These are phyloP conservation scores for Cladosporium austrohemisphaericum DNA, from an alignment of 2,329 filamentous ascomycete genomes.

Conservation along the genomic window DNA sequence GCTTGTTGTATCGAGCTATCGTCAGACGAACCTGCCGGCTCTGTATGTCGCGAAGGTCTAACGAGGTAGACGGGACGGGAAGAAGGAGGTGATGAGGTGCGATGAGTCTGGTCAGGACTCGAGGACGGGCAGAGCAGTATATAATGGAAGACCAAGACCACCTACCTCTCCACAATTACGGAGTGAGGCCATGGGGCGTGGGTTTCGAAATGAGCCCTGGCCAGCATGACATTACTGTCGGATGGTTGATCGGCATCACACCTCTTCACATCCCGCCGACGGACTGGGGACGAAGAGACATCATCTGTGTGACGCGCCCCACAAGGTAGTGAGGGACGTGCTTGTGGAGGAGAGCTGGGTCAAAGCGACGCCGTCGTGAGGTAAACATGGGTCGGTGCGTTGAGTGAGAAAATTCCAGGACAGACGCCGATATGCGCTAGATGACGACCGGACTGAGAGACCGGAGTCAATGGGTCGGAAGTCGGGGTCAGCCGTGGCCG, in stretches of 20 bases:
- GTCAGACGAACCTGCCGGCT: not conserved
- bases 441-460: not conserved
- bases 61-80: not conserved
- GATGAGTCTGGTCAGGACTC: not conserved
- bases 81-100: not conserved
- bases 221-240: conserved; percentile 14
- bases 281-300: conserved; percentile 8
- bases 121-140: conserved; percentile 7
- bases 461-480: conserved; percentile 1
- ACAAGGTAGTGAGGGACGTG: conserved; percentile 9
- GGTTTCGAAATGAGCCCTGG: conserved; percentile 14
- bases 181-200: conserved; percentile 16
- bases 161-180: conserved; percentile 15
- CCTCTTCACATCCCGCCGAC: conserved; percentile 12
- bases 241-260: conserved; percentile 8
- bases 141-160: conserved; percentile 14
- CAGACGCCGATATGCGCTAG: conserved; percentile 6
- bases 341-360: conserved; percentile 12
- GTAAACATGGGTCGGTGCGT: conserved; percentile 3
- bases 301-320: conserved; percentile 7
- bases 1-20: not conserved
- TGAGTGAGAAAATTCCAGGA: conserved; percentile 8
- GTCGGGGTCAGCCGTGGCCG: conserved; percentile 4
- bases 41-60: not conserved
- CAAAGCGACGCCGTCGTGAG: conserved; percentile 6